Base-by-base conservation (phyloP, 306 rosid species). In the Canavalia gladiata region DNA sequence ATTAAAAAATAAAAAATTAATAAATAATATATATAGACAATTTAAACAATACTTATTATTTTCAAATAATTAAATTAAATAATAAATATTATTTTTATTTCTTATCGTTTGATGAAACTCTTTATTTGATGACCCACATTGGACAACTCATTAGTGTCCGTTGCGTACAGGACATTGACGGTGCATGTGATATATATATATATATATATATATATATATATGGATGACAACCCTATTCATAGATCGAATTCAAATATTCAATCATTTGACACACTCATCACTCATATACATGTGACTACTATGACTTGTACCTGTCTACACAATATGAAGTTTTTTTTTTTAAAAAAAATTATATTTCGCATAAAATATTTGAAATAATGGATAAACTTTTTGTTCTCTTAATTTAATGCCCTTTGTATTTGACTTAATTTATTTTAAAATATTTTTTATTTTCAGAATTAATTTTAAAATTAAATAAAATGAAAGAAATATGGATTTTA, bases 61-160 rank as follows among this genome's bases (percentile, higher is more conserved):
- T 50, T 11, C 0, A 10, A 50, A 11, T 50, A 50, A 1, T 60
- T 30, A 60, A 58, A 60, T 31, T 31, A 31, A 31, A 31, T 4
- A 4, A 33, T 62, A 62, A 34, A 1, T 30, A 11, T 11, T 33
- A 33, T 62, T 33, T 62, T 11, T 18, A 6, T 34, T 11, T 10
- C 69, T 64, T 64, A 64, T 13, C 31, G 2, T 64, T 35, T 63
- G 11, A 64, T 1, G 46, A 35, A 8, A 13, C 28, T 7, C 25
- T 18, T 18, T 18, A 18, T 18, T 18, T 18, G 25, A 18, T 18
- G 0, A 0, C 0, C 39, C 11, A 34, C 2, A 35, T 4, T 35
- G 25, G 34, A 65, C 71, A 65, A n/a, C 62, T n/a, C 11, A 58
- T 30, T 7, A 58, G 70, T 37, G 69, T n/a, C 69, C 50, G 3